Base-by-base conservation (phyloP, 1,284 basidiomycete species). In the Puccinia hordei region DNA sequence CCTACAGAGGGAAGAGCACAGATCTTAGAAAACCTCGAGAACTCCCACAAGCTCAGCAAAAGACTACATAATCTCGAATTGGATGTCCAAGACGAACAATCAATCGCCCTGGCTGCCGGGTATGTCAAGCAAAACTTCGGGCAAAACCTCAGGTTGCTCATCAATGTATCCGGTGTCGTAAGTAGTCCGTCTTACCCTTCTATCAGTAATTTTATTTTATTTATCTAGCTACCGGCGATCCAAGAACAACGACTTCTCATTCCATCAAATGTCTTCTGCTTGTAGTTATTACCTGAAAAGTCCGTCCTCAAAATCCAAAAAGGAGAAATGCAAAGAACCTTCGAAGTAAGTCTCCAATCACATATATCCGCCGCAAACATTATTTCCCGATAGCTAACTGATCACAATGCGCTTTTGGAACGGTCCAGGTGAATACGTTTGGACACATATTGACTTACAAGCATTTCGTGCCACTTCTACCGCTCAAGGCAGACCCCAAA, bases 121-220 rank as follows among this genome's bases (percentile, higher is more conserved):
- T 81, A 82, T 46, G 79, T 84, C 73, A 53, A 81, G 33, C 82
- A 84, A 8, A 81, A 81, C 30, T 84, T 84, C 55, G 84, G 84
- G 13, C 41, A 82, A 4, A 82, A 82, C 69, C 81, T 85, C 22
- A 81, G 83, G 19, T 82, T 83, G 27, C 82, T 85, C 12, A 83
- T 84, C 82, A 85, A 85, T 81, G 83, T 85, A 71, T 83, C 84
- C 44, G 84, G 84, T 17, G 81, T 84, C 30, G 81, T 83, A 68
- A 83, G 82, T 72, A n/a, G 17, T 10, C 4, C 17, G 9, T 49
- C n/a, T 41, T 15, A 24, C 12, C n/a, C n/a, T n/a, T n/a, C n/a
- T n/a, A n/a, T n/a, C n/a, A n/a, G n/a, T n/a, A n/a, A n/a, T n/a
- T n/a, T 10, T 68, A 10, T 35, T 44, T 38, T 22, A 38, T 35